phyloP scores from a whole-genome alignment of 768 basidiomycete species.

The Trametes cubensis region DNA sequence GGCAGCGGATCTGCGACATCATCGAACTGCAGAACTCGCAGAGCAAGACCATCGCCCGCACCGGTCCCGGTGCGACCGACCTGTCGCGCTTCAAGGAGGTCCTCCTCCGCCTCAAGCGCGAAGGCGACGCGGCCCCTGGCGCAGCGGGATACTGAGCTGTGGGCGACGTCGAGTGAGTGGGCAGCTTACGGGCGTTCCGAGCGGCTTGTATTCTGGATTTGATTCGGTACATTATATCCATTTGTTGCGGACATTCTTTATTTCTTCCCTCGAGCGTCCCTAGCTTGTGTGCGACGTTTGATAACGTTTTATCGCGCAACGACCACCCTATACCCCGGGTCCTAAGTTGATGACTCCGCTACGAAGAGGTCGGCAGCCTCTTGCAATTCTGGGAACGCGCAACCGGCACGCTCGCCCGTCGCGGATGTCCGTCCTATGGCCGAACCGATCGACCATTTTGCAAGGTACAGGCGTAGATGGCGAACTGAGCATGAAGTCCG shows the following conservation, averaged over 20 bases:
- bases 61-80: conserved; percentile 87
- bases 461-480: no score
- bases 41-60: conserved; percentile 91
- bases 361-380: no score
- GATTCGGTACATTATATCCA: conserved; percentile 17
- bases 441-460: no score
- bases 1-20: conserved; percentile 88
- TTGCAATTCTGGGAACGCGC: no score
- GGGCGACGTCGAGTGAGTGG: not conserved
- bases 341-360: no score
- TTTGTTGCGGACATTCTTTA: not conserved
- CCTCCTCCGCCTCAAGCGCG: conserved; percentile 81
- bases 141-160: conserved; percentile 78
- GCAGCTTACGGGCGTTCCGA: not conserved
- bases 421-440: no score
- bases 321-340: no score
- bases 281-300: no score
- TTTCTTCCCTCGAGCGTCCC: not conserved
- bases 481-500: no score
- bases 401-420: no score
- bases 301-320: no score
- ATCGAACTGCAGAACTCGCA: conserved; percentile 95
- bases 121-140: conserved; percentile 90
- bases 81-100: conserved; percentile 91
- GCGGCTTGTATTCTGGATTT: conserved; percentile 14